A percentile compares a stretch with the other conserved stretches of the same genome.
Conservation (phyloP, 139 green algal species). For the Bryopsis sp. region DNA sequence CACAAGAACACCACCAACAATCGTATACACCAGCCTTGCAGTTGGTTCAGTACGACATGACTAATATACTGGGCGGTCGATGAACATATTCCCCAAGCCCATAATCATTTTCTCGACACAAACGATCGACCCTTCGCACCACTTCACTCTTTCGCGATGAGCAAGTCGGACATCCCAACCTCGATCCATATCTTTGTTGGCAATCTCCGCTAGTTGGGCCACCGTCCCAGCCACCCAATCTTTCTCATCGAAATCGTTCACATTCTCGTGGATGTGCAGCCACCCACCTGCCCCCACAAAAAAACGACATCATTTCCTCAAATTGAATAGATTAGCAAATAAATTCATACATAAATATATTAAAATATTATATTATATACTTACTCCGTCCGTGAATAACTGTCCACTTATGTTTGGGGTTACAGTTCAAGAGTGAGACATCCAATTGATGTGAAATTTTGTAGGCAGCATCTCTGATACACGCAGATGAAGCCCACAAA, state of each 20-base stretch:
- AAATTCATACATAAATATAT: no score
- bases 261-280: slow-evolving; percentile 69
- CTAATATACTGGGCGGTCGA: no score
- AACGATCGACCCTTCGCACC: slow-evolving; percentile 8
- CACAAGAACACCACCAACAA: no score
- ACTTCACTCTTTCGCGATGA: slow-evolving; percentile 66
- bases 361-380: no score
- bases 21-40: no score
- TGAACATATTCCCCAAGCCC: not conserved
- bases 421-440: no score
- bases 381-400: no score
- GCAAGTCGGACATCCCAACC: slow-evolving; percentile 26
- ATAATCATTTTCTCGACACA: slow-evolving; percentile 9
- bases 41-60: no score
- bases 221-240: slow-evolving; percentile 22
- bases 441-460: no score
- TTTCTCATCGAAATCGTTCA: slow-evolving; percentile 42
- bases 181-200: not conserved
- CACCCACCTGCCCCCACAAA: slow-evolving; percentile 37
- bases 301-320: not conserved
- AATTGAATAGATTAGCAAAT: not conserved
- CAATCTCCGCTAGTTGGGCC: slow-evolving; percentile 11
- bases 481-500: no score
- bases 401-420: no score
- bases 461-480: no score